Conservation (phyloP, 2,329 filamentous ascomycete genomes). For the Rachicladosporium sp. region DNA sequence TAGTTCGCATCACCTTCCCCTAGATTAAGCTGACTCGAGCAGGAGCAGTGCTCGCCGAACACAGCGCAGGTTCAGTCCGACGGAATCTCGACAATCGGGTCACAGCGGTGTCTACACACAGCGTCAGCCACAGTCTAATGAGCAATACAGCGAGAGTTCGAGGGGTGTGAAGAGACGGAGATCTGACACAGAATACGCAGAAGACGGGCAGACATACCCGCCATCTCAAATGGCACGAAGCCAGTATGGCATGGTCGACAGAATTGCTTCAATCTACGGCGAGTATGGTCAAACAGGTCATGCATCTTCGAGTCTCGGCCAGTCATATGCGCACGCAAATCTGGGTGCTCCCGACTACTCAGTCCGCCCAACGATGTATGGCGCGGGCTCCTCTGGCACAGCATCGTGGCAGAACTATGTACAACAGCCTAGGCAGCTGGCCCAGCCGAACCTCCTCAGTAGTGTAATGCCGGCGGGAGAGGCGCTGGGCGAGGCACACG, state of each 20-base stretch:
- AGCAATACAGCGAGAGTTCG: slow-evolving; percentile 9
- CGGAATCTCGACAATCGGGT: slow-evolving; percentile 11
- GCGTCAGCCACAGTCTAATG: slow-evolving; percentile 3
- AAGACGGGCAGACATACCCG: slow-evolving; percentile 1
- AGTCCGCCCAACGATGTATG: background rate
- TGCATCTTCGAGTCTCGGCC: slow-evolving; percentile 3
- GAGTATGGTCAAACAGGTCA: slow-evolving; percentile 3
- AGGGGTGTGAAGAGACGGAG: slow-evolving; percentile 15
- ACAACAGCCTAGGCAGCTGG: slow-evolving; percentile 3
- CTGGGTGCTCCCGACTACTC: background rate
- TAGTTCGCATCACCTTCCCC: background rate
- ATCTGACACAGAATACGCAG: slow-evolving; percentile 15
- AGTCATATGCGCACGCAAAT: slow-evolving; percentile 1
- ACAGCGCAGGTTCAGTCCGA: slow-evolving; percentile 5
- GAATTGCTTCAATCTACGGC: slow-evolving; percentile 1
- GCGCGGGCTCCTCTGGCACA: slow-evolving; percentile 1
- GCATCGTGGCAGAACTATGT: slow-evolving; percentile 4
- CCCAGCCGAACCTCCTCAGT: no score
- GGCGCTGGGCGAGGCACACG: no score
- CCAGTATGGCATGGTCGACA: slow-evolving; percentile 1
- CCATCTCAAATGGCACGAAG: slow-evolving; percentile 5
- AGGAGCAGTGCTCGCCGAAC: slow-evolving; percentile 2
- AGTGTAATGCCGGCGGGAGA: no score
- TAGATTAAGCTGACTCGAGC: background rate
- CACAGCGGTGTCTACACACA: slow-evolving; percentile 3